Evolutionary conservation across 345 rosid genomes (phyloP).

Genomic region (Populus alba): DNA sequence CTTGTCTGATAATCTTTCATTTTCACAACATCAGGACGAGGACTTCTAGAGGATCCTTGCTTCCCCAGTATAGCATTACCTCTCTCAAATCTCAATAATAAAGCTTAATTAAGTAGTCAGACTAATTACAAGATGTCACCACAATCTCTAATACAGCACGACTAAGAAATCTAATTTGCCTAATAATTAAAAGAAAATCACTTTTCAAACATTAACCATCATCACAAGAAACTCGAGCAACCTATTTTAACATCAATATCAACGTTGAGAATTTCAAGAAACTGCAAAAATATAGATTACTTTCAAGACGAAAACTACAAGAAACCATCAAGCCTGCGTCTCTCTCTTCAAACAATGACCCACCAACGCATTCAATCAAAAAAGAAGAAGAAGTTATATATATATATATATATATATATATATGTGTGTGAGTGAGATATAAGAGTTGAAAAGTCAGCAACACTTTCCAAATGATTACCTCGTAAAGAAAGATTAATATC

Average conservation of each 20-base stretch:
- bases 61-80: constrained; percentile 43
- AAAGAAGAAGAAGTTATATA: constrained; percentile 11
- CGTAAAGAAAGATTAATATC: constrained; percentile 33
- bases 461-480: constrained; percentile 34
- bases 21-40: constrained; percentile 22
- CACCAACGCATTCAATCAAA: constrained; percentile 30
- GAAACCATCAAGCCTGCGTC: constrained; percentile 9
- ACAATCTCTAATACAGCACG: neutral
- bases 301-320: neutral
- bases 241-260: neutral
- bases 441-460: constrained; percentile 43
- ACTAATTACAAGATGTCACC: neutral
- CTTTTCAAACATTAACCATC: neutral
- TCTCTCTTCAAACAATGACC: constrained; percentile 29
- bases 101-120: neutral
- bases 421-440: constrained; percentile 45
- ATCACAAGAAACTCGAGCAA: neutral
- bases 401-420: neutral
- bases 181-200: neutral
- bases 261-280: neutral
- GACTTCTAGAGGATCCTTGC: constrained; percentile 50
- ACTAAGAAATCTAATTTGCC: neutral
- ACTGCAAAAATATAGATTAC: neutral
- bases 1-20: constrained; percentile 36
- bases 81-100: constrained; percentile 14